Conservation (phyloP, 352 stramenopile genomes). For the Globisporangium carolinianum region DNA sequence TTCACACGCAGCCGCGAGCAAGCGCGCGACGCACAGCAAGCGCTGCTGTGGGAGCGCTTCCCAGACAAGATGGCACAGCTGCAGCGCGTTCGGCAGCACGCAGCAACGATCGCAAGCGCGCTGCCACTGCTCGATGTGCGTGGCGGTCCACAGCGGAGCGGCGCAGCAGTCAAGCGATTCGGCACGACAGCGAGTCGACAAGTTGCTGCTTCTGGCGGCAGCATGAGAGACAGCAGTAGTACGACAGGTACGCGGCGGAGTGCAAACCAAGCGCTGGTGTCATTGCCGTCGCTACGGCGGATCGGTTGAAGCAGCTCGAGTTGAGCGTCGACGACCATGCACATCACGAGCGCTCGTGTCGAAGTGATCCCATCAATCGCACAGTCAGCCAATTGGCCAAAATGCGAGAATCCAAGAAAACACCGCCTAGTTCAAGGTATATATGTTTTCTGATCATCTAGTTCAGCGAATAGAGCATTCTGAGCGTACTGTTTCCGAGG, state of each 20-base stretch:
- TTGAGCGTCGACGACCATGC: no score
- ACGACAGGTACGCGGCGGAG: not conserved
- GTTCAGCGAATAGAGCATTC: no score
- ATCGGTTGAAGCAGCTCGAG: no score
- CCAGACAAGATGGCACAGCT: conserved; percentile 10
- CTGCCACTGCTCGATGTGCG: not conserved
- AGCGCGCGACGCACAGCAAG: conserved; percentile 1
- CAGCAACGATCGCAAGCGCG: not conserved
- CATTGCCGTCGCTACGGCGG: not conserved
- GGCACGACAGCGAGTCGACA: not conserved
- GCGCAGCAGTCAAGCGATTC: not conserved
- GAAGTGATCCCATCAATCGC: no score
- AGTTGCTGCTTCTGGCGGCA: not conserved
- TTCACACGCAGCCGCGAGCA: conserved; percentile 20
- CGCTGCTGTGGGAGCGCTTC: conserved; percentile 9
- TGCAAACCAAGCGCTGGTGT: not conserved
- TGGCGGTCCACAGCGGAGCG: not conserved
- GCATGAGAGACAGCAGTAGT: not conserved
- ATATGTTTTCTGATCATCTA: no score
- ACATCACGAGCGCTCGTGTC: no score
- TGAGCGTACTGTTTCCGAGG: no score
- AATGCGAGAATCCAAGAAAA: no score
- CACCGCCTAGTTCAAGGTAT: no score
- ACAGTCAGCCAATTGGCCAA: no score
- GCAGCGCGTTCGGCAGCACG: conserved; percentile 6